phyloP scores from a whole-genome alignment of 352 stramenopile genomes.

The Phytophthora aleatoria region DNA sequence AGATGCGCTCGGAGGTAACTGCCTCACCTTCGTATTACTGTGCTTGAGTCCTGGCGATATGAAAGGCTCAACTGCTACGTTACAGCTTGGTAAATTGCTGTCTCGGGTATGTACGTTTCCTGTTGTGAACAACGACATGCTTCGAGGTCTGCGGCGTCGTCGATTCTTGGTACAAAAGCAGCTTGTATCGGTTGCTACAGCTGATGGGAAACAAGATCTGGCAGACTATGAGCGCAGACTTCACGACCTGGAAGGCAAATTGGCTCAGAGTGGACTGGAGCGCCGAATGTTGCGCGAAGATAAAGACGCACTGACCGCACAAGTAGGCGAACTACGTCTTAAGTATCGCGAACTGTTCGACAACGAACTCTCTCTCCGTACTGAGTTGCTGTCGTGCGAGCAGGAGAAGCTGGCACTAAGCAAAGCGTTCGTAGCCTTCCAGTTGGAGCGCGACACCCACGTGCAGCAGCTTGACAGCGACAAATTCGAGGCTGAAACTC shows the following conservation, averaged over 20 bases:
- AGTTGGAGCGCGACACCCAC: conserved; percentile 50
- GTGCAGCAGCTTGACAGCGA: conserved; percentile 56
- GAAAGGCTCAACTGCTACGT: conserved; percentile 39
- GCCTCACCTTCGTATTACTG: conserved; percentile 50
- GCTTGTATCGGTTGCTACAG: neutral
- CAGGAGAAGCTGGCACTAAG: conserved; percentile 73
- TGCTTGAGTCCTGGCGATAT: conserved; percentile 47
- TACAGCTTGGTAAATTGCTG: conserved; percentile 44
- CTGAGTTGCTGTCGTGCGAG: conserved; percentile 62
- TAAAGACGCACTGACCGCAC: conserved; percentile 45
- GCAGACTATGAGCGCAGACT: conserved; percentile 29
- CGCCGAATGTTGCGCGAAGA: conserved; percentile 55
- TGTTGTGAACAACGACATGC: conserved; percentile 61
- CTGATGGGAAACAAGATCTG: neutral
- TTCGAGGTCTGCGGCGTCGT: conserved; percentile 44
- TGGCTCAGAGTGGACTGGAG: conserved; percentile 44
- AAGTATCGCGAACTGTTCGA: conserved; percentile 73
- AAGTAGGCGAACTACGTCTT: conserved; percentile 50
- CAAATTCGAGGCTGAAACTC: conserved; percentile 69
- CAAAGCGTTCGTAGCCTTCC: conserved; percentile 71
- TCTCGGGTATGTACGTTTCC: conserved; percentile 47
- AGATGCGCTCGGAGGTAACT: conserved; percentile 58
- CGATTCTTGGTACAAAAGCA: conserved; percentile 32
- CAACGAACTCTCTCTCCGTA: conserved; percentile 60
- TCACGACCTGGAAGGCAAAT: conserved; percentile 48